Base-by-base conservation (phyloP, 371 early-diverging fungal species). In the Mortierella sp. region DNA sequence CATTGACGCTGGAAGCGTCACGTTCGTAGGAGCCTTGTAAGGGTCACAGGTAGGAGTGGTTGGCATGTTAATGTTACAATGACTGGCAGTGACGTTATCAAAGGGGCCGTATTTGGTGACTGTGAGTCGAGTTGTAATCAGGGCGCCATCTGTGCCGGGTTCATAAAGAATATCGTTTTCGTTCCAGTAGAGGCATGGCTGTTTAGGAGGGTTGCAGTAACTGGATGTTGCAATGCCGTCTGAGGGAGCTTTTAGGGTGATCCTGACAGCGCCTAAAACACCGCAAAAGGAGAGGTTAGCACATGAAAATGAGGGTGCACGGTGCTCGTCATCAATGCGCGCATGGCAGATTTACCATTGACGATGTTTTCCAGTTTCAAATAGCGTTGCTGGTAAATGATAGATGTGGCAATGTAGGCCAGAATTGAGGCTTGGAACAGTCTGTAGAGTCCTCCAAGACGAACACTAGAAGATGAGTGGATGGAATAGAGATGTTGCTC, bases 51-150 rank as follows among this genome's bases (percentile, higher is more conserved):
- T 66, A 24, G 65, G 43, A 13, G 49, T 28, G 1, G 61, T 76
- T 7, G 77, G 69, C n/a, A 69, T 21, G 22, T 76, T 76, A 37
- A 65, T 58, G 47, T 76, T 62, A 51, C 77, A 76, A 14, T 28
- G 57, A 13, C 39, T 50, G 31, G 37, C 13, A 7, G 62, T 16
- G 25, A 66, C 47, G 22, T 55, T 54, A 25, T 16, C 31, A 34
- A 70, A 78, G 17, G 78, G 73, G 3, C 67, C 59, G 19, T 78
- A 78, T 16, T 58, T 60, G 14, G 46, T 74, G 37, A 68, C 65
- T 21, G 56, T 46, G 8, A 66, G 66, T 10, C 80, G 68, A 12
- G 81, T 81, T 0, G 81, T 80, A 46, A 81, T 41, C 37, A 81
- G 63, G 6, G 78, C 81, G 4, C 70, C 73, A 25, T 71, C 69